Evolutionary conservation across 176 grass and related monocot genomes (phyloP), one percentile per base, ranked within the genome.

Genomic region (Bonia amplexicaulis): DNA sequence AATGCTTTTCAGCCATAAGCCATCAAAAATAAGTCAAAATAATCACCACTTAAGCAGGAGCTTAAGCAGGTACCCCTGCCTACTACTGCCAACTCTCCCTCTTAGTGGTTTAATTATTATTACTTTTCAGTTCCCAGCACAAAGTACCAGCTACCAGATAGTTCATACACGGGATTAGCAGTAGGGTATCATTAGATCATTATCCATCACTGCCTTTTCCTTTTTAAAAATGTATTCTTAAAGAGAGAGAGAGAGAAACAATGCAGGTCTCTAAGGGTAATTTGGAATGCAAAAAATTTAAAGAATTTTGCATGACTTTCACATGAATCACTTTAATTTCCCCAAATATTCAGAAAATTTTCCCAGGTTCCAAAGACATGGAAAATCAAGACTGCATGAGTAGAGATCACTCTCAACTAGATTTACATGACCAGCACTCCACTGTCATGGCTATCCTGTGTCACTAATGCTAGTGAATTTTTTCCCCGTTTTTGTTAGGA

Each of bases 91-190:
- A 60, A 61, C 72, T 69, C 86, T 15, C 12, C 31, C 51, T 31
- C 29, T 82, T 77, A 76, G 71, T 77, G 71, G 51, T 13, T 82
- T 70, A 76, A 40, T 77, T 88, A 77, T 87, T 61, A 12, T 49
- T 76, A 69, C 86, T 87, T 87, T 88, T 76, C 72, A 70, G 71
- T 77, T 82, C 53, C 52, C n/a, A 70, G 7, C 66, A 0, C 70
- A 60, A 76, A 87, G 72, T 82, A 66, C 72, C 25, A 69, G 25
- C 49, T 35, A 25, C 46, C 7, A 29, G 29, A 80, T 79, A 63
- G 72, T 49, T 20, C 11, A 1, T 6, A 14, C 52, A 14, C 40
- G 61, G 14, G 20, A 79, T 79, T 79, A 72, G 66, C 63, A 22
- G 55, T 22, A 86, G 31, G 19, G 2, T 10, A 19, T 86, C 67